Evolutionary conservation across 352 stramenopile species (phyloP).

Genomic region (Phytophthora podocarpi): DNA sequence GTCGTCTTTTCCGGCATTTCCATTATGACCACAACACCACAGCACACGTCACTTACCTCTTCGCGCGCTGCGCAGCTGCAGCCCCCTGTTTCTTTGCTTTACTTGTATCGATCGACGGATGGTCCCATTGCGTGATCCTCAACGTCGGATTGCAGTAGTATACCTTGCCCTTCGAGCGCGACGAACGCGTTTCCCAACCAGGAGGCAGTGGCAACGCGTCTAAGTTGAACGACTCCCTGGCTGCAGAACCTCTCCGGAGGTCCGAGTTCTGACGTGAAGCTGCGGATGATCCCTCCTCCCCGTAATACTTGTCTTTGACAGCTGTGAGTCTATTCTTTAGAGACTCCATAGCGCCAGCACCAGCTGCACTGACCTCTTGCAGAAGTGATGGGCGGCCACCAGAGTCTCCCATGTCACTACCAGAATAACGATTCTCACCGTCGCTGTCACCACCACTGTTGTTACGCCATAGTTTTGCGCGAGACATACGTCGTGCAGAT

Average conservation of each 20-base stretch:
- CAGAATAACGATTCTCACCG: slow-evolving; percentile 54
- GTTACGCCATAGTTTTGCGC: slow-evolving; percentile 62
- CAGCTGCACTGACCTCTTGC: slow-evolving; percentile 61
- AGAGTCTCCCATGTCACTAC: slow-evolving; percentile 49
- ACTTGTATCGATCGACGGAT: slow-evolving; percentile 65
- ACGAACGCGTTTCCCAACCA: slow-evolving; percentile 82
- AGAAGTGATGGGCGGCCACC: slow-evolving; percentile 63
- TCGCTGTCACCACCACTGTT: slow-evolving; percentile 44
- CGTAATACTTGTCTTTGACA: slow-evolving; percentile 87
- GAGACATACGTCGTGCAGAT: slow-evolving; percentile 71
- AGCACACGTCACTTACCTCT: slow-evolving; percentile 22
- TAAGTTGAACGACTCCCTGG: slow-evolving; percentile 68
- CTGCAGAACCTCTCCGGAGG: slow-evolving; percentile 15
- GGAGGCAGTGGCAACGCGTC: slow-evolving; percentile 72
- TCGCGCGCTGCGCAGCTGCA: slow-evolving; percentile 44
- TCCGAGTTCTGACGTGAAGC: slow-evolving; percentile 17
- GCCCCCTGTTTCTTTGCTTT: slow-evolving; percentile 64
- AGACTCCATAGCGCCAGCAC: slow-evolving; percentile 68
- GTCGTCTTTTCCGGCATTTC: neutral
- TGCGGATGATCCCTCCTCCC: slow-evolving; percentile 38
- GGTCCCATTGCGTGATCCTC: slow-evolving; percentile 86
- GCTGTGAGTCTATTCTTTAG: slow-evolving; percentile 73
- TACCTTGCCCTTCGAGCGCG: slow-evolving; percentile 82
- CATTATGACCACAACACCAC: neutral
- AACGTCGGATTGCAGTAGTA: slow-evolving; percentile 87